Conservation (phyloP, 768 basidiomycete genomes). For the Hortiboletus flavorubellus region DNA sequence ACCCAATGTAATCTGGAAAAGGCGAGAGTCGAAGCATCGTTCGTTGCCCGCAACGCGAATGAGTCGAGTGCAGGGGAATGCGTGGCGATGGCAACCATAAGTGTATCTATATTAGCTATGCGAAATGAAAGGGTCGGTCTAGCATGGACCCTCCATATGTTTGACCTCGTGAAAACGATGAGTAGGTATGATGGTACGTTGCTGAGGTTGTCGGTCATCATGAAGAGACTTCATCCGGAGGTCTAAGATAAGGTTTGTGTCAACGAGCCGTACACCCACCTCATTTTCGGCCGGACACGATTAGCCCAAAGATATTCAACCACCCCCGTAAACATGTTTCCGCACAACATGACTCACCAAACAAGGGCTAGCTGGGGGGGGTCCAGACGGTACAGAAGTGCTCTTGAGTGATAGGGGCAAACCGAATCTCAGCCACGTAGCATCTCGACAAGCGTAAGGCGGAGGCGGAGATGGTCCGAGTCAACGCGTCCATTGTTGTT, state of each 20-base stretch:
- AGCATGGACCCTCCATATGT: neutral
- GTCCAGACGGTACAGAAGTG: neutral
- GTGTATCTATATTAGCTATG: no score
- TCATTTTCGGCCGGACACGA: neutral
- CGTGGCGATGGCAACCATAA: no score
- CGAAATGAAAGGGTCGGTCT: neutral
- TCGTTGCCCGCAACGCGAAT: neutral
- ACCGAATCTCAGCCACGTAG: neutral
- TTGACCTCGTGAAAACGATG: neutral
- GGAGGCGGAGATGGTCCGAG: neutral
- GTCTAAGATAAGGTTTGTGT: neutral
- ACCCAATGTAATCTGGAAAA: neutral
- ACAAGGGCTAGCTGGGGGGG: neutral
- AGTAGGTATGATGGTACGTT: neutral
- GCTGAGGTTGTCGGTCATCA: neutral
- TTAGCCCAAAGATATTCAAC: neutral
- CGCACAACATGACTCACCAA: neutral
- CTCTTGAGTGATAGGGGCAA: neutral
- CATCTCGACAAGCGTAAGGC: neutral
- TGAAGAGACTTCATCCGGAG: neutral
- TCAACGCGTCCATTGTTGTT: neutral
- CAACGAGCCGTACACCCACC: neutral
- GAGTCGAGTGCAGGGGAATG: no score
- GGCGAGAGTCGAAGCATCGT: neutral
- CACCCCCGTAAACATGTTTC: neutral